Conservation (phyloP, 805 yeast genomes). For the Wickerhamomyces bovis region DNA sequence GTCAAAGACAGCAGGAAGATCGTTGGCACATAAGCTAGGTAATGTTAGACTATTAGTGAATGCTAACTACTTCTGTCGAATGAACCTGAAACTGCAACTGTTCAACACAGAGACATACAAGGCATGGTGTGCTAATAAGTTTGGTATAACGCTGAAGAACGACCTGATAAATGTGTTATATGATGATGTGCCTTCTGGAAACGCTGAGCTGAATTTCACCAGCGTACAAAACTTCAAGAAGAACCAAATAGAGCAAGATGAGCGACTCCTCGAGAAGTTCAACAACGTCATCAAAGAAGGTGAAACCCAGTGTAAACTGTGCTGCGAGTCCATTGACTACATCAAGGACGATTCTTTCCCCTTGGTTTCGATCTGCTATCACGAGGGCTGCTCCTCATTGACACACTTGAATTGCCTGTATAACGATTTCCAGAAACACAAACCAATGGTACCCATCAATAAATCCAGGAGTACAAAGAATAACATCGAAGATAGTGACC, state of each 20-base stretch:
- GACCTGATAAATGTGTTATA: conserved; percentile 3
- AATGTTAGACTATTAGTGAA: conserved; percentile 38
- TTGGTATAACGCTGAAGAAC: conserved; percentile 6
- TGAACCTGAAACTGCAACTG: conserved; percentile 42
- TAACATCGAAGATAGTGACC: conserved; percentile 6
- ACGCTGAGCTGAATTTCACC: conserved; percentile 18
- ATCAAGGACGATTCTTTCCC: conserved; percentile 28
- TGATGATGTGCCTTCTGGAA: neutral
- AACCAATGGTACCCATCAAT: neutral
- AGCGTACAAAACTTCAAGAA: conserved; percentile 25
- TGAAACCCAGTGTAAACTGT: conserved; percentile 26
- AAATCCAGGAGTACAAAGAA: neutral
- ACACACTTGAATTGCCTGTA: conserved; percentile 38
- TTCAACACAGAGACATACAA: conserved; percentile 29
- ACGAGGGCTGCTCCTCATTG: conserved; percentile 26
- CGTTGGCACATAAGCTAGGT: conserved; percentile 42
- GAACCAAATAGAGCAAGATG: conserved; percentile 10
- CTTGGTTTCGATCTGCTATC: conserved; percentile 29
- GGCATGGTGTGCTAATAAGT: conserved; percentile 19
- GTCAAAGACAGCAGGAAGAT: conserved; percentile 31
- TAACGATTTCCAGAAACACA: conserved; percentile 9
- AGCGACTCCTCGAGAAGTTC: conserved; percentile 9
- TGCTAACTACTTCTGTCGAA: conserved; percentile 36
- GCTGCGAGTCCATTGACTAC: conserved; percentile 29
- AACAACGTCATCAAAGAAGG: conserved; percentile 21